Conservation (phyloP, 805 yeast species). For the Candida orba region DNA sequence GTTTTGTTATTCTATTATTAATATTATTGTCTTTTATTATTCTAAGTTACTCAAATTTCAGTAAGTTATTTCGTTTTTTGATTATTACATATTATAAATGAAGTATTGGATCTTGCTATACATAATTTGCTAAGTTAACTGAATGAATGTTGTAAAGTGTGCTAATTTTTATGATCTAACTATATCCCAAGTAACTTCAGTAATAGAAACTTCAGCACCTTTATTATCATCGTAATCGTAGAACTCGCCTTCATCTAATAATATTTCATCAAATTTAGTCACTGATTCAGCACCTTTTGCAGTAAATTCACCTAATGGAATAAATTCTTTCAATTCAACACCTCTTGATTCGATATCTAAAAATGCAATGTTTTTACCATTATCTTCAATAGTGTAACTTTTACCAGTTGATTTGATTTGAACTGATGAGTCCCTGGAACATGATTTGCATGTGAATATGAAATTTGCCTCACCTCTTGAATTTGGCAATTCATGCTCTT, state of each 20-base stretch:
- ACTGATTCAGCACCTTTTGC: constrained; percentile 47
- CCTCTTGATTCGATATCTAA: constrained; percentile 84
- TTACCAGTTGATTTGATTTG: constrained; percentile 20
- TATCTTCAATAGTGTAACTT: constrained; percentile 29
- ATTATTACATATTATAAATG: too few species aligned
- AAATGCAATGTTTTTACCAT: constrained; percentile 38
- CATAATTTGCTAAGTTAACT: too few species aligned
- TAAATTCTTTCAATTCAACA: constrained; percentile 58
- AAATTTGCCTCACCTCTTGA: constrained; percentile 82
- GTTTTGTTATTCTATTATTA: neutral
- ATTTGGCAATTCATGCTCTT: constrained; percentile 55
- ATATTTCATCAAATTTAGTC: constrained; percentile 55
- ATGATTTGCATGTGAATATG: constrained; percentile 65
- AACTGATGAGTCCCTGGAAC: constrained; percentile 31
- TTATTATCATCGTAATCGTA: constrained; percentile 90
- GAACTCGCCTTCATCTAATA: constrained; percentile 79
- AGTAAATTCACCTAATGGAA: constrained; percentile 56
- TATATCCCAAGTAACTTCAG: constrained; percentile 65
- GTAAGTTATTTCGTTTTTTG: too few species aligned
- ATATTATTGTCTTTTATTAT: neutral
- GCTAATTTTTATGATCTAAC: constrained; percentile 20
- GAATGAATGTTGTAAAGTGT: too few species aligned
- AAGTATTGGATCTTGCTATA: too few species aligned
- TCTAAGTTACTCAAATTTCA: too few species aligned
- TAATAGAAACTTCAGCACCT: constrained; percentile 71